phyloP scores from a whole-genome alignment of 805 yeast species.

The Metschnikowia aberdeeniae region DNA sequence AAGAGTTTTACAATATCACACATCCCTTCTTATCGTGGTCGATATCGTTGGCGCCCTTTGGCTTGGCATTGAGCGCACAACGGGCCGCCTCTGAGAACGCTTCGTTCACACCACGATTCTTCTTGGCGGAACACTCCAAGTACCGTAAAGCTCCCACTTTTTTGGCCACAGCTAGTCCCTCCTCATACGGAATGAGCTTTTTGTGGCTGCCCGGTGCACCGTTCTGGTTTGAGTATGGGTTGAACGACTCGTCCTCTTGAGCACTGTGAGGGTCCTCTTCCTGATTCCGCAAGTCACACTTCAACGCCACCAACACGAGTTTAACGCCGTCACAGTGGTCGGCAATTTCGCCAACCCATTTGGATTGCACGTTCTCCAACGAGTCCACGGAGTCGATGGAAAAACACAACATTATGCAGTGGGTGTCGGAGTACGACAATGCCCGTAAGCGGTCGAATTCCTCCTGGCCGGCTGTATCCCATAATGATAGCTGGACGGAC shows the following conservation, averaged over 20 bases:
- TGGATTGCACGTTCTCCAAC: conserved; percentile 87
- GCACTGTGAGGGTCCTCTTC: conserved; percentile 37
- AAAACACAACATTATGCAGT: conserved; percentile 94
- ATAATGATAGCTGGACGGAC: conserved; percentile 83
- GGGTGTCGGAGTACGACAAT: conserved; percentile 90
- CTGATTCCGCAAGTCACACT: conserved; percentile 82
- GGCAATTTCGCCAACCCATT: conserved; percentile 96
- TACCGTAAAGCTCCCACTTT: conserved; percentile 91
- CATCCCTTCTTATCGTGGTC: conserved; percentile 40
- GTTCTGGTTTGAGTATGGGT: conserved; percentile 29
- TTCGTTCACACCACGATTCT: conserved; percentile 97
- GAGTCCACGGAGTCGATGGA: conserved; percentile 93
- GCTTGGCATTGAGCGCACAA: conserved; percentile 86
- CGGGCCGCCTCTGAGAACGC: conserved; percentile 98
- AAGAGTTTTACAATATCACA: conserved; percentile 29
- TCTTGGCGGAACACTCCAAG: conserved; percentile 94
- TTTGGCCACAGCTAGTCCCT: conserved; percentile 90
- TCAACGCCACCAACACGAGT: conserved; percentile 86
- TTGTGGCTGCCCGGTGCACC: conserved; percentile 37
- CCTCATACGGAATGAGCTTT: conserved; percentile 78
- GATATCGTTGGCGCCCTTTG: conserved; percentile 63
- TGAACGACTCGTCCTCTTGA: conserved; percentile 25
- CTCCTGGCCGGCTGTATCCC: conserved; percentile 99
- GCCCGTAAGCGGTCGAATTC: conserved; percentile 94
- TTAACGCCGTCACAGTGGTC: conserved; percentile 97